Percentiles rank a stretch among this genome's conserved stretches.
These are phyloP conservation scores for Meyerozyma sp. DNA, from an alignment of 1,139 yeast species.

Conservation along the genomic window DNA sequence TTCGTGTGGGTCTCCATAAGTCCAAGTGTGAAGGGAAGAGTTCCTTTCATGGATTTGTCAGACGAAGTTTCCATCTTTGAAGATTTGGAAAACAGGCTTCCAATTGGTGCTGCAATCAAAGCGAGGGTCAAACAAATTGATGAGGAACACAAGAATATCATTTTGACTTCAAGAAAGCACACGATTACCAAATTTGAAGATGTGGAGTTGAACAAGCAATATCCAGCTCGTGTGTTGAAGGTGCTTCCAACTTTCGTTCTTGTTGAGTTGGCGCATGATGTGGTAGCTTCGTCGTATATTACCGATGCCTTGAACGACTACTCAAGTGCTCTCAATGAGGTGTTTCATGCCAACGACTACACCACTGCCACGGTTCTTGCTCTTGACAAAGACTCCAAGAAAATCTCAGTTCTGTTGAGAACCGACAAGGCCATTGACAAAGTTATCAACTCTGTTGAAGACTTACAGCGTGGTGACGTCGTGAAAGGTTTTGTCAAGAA, in stretches of 20 bases:
- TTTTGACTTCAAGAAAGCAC: conserved; percentile 46
- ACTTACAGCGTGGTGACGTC: conserved; percentile 63
- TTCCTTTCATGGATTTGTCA: conserved; percentile 62
- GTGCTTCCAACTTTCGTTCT: conserved; percentile 58
- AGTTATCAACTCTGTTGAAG: conserved; percentile 44
- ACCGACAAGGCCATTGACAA: conserved; percentile 47
- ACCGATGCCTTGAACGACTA: conserved; percentile 81
- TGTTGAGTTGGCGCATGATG: conserved; percentile 59
- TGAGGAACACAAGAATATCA: conserved; percentile 44
- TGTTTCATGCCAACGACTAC: conserved; percentile 50
- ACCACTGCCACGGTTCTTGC: conserved; percentile 58
- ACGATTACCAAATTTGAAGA: conserved; percentile 42
- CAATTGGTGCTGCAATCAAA: conserved; percentile 66
- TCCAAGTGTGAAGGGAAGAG: conserved; percentile 63
- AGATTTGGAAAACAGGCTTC: conserved; percentile 51
- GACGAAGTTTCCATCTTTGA: conserved; percentile 48
- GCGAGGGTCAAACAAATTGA: conserved; percentile 55
- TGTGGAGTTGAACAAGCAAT: conserved; percentile 49
- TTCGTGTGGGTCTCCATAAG: conserved; percentile 66
- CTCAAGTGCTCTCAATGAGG: conserved; percentile 46
- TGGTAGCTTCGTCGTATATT: conserved; percentile 62
- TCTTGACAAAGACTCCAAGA: conserved; percentile 51
- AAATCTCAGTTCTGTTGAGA: conserved; percentile 63
- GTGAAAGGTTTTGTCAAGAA: conserved; percentile 77
- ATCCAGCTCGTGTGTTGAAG: conserved; percentile 65